Evolutionary conservation across 2,329 filamentous ascomycete genomes (phyloP), one percentile per base, ranked within the genome.

Genomic region (Neoarthrinium moseri): DNA sequence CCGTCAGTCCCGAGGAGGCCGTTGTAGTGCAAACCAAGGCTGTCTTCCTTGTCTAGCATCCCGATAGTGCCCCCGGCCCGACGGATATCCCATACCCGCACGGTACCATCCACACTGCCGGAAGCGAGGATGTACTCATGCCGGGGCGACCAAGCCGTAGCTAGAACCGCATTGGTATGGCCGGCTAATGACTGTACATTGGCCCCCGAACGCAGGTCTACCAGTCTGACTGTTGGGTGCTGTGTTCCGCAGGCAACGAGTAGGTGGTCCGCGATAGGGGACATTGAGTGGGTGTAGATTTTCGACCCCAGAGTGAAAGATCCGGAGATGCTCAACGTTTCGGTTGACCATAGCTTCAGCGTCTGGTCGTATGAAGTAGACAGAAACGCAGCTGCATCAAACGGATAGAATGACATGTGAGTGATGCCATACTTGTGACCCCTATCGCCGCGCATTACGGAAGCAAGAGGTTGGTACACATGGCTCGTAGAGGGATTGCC

Each of bases 231-330:
- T 21, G 87, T 78, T 6, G 89, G 89, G 61, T 94, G 84, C 52
- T 95, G 90, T 1, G 91, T 95, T 1, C 88, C 91, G 58, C 90
- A 94, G 8, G 92, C 91, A 8, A 96, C 87, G 4, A 96, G 78
- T 0, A 95, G 74, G 58, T 91, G 77, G 43, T 81, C 71, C 46
- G 89, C 79, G 47, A 91, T 71, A 33, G 84, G 78, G 1, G 91
- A 95, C 21, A 89, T 77, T 1, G 87, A 83, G 63, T 96, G 91
- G 1, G 86, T 84, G 66, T 90, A 89, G 38, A 89, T 74, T 24
- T 84, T 84, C 4, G 81, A 78, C 42, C 79, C 80, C 20, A 91
- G 74, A 49, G 83, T 73, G 56, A 91, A 91, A 4, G 79, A 79
- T 15, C 83, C 85, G 1, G 85, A 83, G 1, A 81, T 64, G 13